phyloP scores from a whole-genome alignment of 345 rosid genomes.

The Gossypium raimondii region DNA sequence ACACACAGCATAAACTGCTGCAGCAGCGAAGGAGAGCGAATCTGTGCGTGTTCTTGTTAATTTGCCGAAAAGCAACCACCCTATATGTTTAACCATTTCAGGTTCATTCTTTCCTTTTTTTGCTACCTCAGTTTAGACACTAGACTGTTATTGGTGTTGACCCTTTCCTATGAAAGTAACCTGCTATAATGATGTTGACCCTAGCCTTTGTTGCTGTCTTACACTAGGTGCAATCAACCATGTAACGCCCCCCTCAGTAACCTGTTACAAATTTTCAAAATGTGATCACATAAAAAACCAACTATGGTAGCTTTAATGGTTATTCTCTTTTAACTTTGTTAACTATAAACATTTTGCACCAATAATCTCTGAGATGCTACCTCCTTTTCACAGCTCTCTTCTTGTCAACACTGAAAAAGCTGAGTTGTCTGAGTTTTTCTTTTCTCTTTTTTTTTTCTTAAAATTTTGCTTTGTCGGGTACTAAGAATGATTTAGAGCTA shows the following conservation, averaged over 20 bases:
- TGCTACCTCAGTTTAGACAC: not conserved
- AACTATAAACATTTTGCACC: not conserved
- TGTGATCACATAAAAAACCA: no score
- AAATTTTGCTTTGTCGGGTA: not conserved
- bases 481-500: not conserved
- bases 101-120: not conserved
- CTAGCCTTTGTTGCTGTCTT: no score
- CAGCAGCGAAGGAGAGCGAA: not conserved
- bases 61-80: not conserved
- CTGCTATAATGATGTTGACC: no score
- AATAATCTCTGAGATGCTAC: not conserved
- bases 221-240: no score
- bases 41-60: not conserved
- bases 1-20: no score
- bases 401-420: not conserved
- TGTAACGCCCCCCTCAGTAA: no score
- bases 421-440: conserved; percentile 6
- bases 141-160: no score
- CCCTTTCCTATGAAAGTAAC: no score
- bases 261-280: no score
- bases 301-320: not conserved
- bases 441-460: not conserved
- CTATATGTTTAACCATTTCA: conserved; percentile 18
- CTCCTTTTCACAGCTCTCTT: not conserved
- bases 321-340: not conserved